Percentiles rank a stretch among this genome's conserved stretches.
Evolutionary conservation across 1,284 basidiomycete genomes (phyloP).

Genomic region (Sanghuangporus weigelae): DNA sequence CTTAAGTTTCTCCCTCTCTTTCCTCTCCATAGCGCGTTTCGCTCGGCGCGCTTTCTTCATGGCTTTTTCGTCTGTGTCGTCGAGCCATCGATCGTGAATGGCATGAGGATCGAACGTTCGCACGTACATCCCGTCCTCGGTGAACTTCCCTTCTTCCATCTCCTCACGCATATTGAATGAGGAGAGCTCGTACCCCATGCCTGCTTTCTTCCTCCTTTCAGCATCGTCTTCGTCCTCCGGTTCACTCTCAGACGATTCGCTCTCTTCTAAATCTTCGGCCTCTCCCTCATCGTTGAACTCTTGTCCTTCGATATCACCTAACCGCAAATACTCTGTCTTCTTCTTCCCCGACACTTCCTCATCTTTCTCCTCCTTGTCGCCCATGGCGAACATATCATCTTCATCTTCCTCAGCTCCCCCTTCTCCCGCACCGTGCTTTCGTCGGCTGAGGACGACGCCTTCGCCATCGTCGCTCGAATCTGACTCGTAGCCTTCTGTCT

Average conservation of each 20-base stretch:
- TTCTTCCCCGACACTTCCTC: constrained; percentile 35
- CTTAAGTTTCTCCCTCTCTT: constrained; percentile 62
- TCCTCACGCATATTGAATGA: constrained; percentile 99
- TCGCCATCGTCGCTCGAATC: constrained; percentile 93
- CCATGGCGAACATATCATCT: constrained; percentile 87
- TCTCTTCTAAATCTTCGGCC: constrained; percentile 27
- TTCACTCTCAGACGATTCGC: constrained; percentile 42
- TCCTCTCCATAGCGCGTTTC: constrained; percentile 64
- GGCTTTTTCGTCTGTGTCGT: constrained; percentile 79
- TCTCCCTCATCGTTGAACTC: constrained; percentile 65
- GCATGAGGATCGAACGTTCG: constrained; percentile 87
- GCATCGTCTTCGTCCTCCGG: constrained; percentile 79
- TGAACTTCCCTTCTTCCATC: constrained; percentile 96
- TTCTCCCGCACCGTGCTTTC: constrained; percentile 42
- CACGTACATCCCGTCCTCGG: constrained; percentile 88
- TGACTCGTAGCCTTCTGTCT: constrained; percentile 87
- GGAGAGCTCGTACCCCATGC: constrained; percentile 91
- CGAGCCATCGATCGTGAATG: constrained; percentile 94
- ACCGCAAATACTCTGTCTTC: constrained; percentile 71
- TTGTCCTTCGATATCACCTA: constrained; percentile 96
- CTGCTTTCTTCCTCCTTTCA: constrained; percentile 66
- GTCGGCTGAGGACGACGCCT: constrained; percentile 76
- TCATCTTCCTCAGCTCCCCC: constrained; percentile 43
- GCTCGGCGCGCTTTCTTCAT: constrained; percentile 78
- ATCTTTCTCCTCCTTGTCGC: constrained; percentile 36